Evolutionary conservation across 345 rosid species (phyloP), one percentile per base, ranked within the genome.

Genomic region (Salix suchowensis): DNA sequence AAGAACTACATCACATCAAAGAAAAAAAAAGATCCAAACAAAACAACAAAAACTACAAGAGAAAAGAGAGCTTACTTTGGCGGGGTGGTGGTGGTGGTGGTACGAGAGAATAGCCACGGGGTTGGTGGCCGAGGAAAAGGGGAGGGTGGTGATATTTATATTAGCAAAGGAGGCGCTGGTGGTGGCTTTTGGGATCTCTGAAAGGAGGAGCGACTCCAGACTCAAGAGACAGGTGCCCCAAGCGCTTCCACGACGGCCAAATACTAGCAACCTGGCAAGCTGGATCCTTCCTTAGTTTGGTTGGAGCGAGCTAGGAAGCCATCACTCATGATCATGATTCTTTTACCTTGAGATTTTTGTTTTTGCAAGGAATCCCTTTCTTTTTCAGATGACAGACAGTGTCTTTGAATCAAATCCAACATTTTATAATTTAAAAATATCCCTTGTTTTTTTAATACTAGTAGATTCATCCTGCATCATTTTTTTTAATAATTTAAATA

Each of bases 161-260:
- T 23, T 23, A 58, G 28, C 23, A n/a, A 6, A 23, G n/a, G 15
- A 58, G 28, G 28, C 12, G 52, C 7, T 9, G 34, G 6, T 10
- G 21, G 2, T 42, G 79, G 52, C 79, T 62, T 70, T 70, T 77
- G 79, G 52, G 23, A 46, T 77, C 70, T 32, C 30, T 32, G 50
- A 77, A 62, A 50, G 79, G 36, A 24, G 36, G 24, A 58, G 18
- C 74, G 68, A 58, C 79, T 60, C 16, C 18, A 4, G 8, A 7
- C 9, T 23, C 68, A 4, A 60, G 10, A 4, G 64, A 50, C 16
- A 16, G 66, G 67, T 39, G 37, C 79, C 61, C 32, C 55, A 24
- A 44, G 23, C 4, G 50, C 6, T 54, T 1, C 8, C 15, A 68
- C 69, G 37, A 40, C 18, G 16, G 46, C 69, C 64, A 76, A n/a